Evolutionary conservation across 225 moss, liverwort and hornwort genomes (phyloP).

Genomic region (Ulota crispa): DNA sequence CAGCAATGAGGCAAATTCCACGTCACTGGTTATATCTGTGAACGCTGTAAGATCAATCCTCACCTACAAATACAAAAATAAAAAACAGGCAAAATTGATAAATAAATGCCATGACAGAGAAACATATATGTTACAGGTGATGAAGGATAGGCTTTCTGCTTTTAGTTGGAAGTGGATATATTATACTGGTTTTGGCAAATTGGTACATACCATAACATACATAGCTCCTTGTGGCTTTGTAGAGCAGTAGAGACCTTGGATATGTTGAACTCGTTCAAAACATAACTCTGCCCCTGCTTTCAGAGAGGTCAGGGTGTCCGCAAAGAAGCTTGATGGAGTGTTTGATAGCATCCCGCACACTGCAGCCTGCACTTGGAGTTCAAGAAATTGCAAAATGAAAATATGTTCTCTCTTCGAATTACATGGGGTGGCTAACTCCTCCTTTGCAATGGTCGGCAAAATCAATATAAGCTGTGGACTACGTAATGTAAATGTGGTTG

Average conservation of each 20-base stretch:
- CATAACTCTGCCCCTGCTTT: constrained; percentile 64
- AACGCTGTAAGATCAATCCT: constrained; percentile 52
- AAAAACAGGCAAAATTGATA: background rate
- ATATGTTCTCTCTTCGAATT: background rate
- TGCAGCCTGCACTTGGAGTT: constrained; percentile 59
- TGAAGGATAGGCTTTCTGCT: too few relatives aligned
- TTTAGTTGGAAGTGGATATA: background rate
- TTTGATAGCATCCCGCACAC: constrained; percentile 59
- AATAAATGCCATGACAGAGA: background rate
- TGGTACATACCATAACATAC: constrained; percentile 80
- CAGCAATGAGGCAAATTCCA: constrained; percentile 64
- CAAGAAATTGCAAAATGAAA: background rate
- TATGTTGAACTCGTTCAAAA: constrained; percentile 54
- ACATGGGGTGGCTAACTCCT: background rate
- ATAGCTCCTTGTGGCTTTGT: constrained; percentile 85
- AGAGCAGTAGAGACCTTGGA: constrained; percentile 60
- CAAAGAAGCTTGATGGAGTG: constrained; percentile 65
- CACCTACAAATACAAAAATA: constrained; percentile 34
- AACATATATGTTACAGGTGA: background rate
- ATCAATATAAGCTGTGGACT: background rate
- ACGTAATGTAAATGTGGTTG: too few relatives aligned
- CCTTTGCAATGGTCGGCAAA: background rate
- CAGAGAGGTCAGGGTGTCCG: constrained; percentile 50
- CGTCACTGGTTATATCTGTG: constrained; percentile 48
- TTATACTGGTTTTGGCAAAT: background rate